A percentile compares a stretch with the other conserved stretches of the same genome.
Evolutionary conservation across 805 yeast genomes (phyloP).

Genomic region (Saccharomycopsis capsularis): DNA sequence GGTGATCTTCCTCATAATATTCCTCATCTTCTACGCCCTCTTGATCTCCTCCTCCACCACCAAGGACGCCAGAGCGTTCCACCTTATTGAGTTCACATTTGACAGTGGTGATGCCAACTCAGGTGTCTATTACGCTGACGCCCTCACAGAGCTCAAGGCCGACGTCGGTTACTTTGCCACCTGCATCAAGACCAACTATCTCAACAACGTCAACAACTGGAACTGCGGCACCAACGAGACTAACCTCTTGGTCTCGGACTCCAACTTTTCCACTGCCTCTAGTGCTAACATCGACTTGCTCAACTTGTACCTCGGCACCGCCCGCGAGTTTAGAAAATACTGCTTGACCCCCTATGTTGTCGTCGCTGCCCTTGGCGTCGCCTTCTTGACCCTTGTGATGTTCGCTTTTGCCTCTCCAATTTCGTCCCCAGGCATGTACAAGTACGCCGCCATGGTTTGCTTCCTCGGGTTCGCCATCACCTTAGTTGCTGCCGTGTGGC

Average conservation of each 20-base stretch:
- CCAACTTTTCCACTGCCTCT: slow-evolving; percentile 12
- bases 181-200: slow-evolving; percentile 20
- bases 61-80: slow-evolving; percentile 12
- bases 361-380: slow-evolving; percentile 18
- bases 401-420: slow-evolving; percentile 20
- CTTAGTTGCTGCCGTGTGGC: slow-evolving; percentile 23
- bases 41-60: slow-evolving; percentile 18
- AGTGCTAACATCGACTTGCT: slow-evolving; percentile 16
- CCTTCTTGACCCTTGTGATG: slow-evolving; percentile 17
- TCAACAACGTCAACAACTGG: slow-evolving; percentile 15
- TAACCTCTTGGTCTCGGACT: slow-evolving; percentile 12
- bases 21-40: slow-evolving; percentile 16
- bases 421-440: slow-evolving; percentile 18
- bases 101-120: slow-evolving; percentile 14
- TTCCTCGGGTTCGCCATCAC: slow-evolving; percentile 21
- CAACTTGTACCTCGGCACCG: slow-evolving; percentile 17
- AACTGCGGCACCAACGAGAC: slow-evolving; percentile 21
- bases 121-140: slow-evolving; percentile 21
- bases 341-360: slow-evolving; percentile 22
- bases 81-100: slow-evolving; percentile 17
- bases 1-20: slow-evolving; percentile 16
- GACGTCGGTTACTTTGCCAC: slow-evolving; percentile 21
- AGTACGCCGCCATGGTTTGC: slow-evolving; percentile 20
- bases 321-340: slow-evolving; percentile 18
- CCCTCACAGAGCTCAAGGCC: slow-evolving; percentile 20